Percentiles rank a stretch among this genome's conserved stretches.
These are phyloP conservation scores for Eudorina sp. DNA, from an alignment of 139 green algal genomes.

Conservation along the genomic window DNA sequence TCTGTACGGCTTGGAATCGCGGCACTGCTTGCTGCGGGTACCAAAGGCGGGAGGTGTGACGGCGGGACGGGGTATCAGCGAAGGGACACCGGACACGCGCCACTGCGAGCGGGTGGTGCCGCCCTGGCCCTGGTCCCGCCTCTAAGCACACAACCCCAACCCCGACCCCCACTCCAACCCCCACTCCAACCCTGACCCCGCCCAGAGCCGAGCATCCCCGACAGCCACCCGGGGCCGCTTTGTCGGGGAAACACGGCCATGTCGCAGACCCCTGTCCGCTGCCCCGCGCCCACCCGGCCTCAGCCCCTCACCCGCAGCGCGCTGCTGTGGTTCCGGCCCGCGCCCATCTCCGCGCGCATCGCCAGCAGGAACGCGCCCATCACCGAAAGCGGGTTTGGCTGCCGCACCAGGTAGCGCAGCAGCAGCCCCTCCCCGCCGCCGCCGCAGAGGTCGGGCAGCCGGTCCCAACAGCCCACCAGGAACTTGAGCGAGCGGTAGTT, in stretches of 20 bases:
- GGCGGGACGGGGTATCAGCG: too few species aligned
- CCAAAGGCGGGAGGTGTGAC: too few species aligned
- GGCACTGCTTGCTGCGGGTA: not conserved
- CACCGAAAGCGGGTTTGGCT: slow-evolving; percentile 39
- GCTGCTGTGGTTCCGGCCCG: not conserved
- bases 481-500: slow-evolving; percentile 38
- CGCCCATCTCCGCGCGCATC: slow-evolving; percentile 24
- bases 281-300: not conserved
- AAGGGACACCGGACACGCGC: too few species aligned
- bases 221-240: too few species aligned
- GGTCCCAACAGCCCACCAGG: slow-evolving; percentile 36
- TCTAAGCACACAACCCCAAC: too few species aligned
- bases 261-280: too few species aligned
- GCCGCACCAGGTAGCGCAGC: slow-evolving; percentile 40
- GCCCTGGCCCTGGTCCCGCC: too few species aligned
- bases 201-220: too few species aligned
- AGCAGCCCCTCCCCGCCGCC: slow-evolving; percentile 35
- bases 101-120: too few species aligned
- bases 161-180: too few species aligned
- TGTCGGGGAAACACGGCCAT: too few species aligned
- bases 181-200: too few species aligned
- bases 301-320: slow-evolving; percentile 13
- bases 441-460: slow-evolving; percentile 12
- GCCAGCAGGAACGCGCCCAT: slow-evolving; percentile 45
- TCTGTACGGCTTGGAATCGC: slow-evolving; percentile 9